These are phyloP conservation scores for Hypomyces perniciosus DNA, from an alignment of 2,329 filamentous ascomycete genomes.

Conservation along the genomic window DNA sequence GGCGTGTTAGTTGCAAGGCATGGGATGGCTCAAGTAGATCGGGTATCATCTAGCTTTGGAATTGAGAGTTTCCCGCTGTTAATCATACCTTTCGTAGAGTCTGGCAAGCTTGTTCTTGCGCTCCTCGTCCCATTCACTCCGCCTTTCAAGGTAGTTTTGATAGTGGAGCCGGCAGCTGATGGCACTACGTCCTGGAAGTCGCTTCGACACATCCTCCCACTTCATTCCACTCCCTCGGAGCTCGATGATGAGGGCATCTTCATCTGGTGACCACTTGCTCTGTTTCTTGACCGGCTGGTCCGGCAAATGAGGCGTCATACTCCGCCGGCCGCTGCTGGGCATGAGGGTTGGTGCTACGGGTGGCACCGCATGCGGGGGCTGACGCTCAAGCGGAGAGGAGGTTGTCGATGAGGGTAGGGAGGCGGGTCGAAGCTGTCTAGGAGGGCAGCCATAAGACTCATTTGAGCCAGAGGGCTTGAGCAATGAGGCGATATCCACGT, in stretches of 20 bases:
- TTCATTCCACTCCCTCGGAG: conserved; percentile 90
- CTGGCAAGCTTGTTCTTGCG: conserved; percentile 94
- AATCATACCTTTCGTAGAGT: conserved; percentile 81
- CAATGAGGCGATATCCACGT: conserved; percentile 91
- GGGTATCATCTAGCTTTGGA: too few relatives aligned
- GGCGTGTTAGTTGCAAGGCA: conserved; percentile 15
- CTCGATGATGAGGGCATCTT: conserved; percentile 90
- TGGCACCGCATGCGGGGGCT: conserved; percentile 19
- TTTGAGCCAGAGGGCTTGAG: conserved; percentile 71
- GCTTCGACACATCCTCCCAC: conserved; percentile 96
- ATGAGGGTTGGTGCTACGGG: conserved; percentile 29
- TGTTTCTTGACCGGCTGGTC: conserved; percentile 84
- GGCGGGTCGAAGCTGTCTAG: conserved; percentile 24
- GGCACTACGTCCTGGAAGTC: conserved; percentile 80
- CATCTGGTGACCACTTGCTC: conserved; percentile 92
- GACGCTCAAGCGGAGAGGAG: conserved; percentile 17
- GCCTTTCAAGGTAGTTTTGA: conserved; percentile 91
- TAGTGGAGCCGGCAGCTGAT: conserved; percentile 94
- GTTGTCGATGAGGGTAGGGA: conserved; percentile 18
- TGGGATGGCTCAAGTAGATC: too few relatives aligned
- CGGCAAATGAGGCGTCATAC: conserved; percentile 41
- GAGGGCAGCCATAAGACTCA: conserved; percentile 55
- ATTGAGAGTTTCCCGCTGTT: background rate
- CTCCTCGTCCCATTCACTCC: conserved; percentile 95
- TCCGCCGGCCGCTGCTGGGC: conserved; percentile 26